Percentiles rank a stretch among this genome's conserved stretches.
Conservation (phyloP, 2,329 filamentous ascomycete genomes). For the Triangularia setosa region DNA sequence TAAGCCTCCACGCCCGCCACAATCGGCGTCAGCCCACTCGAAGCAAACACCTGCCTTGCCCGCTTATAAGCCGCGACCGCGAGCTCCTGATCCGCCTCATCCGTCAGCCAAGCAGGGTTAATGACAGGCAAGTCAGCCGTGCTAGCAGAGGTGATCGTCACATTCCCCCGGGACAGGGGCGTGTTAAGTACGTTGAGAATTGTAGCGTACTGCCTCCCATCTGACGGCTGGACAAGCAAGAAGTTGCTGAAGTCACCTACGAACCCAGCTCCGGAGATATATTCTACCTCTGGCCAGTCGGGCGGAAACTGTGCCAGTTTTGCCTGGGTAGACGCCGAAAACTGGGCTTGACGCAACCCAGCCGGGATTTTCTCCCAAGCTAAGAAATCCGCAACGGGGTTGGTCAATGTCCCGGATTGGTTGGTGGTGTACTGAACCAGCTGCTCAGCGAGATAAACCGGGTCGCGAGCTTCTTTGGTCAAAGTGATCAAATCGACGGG, state of each 20-base stretch:
- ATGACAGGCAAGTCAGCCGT: conserved; percentile 14
- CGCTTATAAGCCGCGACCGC: conserved; percentile 37
- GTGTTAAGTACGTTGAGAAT: conserved; percentile 17
- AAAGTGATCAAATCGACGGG: conserved; percentile 21
- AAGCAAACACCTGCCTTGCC: conserved; percentile 26
- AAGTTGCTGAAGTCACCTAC: conserved; percentile 13
- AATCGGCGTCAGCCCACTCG: conserved; percentile 29
- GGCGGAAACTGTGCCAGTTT: conserved; percentile 1
- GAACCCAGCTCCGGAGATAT: conserved; percentile 19
- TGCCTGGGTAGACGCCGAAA: not conserved
- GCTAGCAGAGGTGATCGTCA: conserved; percentile 11
- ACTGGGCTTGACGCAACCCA: not conserved
- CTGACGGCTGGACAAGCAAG: not conserved
- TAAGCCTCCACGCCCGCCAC: conserved; percentile 26
- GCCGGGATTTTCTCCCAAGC: conserved; percentile 23
- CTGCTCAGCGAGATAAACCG: not conserved
- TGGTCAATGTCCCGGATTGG: conserved; percentile 21
- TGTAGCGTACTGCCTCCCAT: conserved; percentile 19
- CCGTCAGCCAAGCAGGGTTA: conserved; percentile 15
- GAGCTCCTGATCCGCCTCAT: conserved; percentile 49
- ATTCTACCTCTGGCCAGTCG: conserved; percentile 21
- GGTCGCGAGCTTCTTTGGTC: conserved; percentile 18
- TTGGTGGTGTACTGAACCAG: not conserved
- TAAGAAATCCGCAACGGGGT: conserved; percentile 24
- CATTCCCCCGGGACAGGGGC: conserved; percentile 9